Base-by-base conservation (phyloP, 1,139 yeast species). In the Ogataea hybrid region DNA sequence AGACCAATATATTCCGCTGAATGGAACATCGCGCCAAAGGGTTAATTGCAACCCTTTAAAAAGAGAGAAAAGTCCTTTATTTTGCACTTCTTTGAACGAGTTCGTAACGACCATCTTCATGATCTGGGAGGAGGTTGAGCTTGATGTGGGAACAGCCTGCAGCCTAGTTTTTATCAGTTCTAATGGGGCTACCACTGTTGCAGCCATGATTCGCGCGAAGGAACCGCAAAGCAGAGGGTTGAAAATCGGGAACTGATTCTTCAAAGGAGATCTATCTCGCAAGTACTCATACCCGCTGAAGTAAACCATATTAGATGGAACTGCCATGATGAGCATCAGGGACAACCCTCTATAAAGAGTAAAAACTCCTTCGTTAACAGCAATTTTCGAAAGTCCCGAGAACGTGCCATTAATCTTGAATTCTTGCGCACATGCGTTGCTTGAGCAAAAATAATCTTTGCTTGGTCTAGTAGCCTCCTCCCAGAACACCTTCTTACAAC, bases 21-120 rank as follows among this genome's bases (percentile, higher is more conserved):
- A 92, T 2, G 99, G 99, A 0, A 90, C 97, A 61, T 92, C 99
- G 63, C 99, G 73, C 96, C 96, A 90, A 18, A 92, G 70, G 0
- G 98, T 92, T 37, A 92, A 73, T 33, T 84, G 80, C 27, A 94
- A 68, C 0, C 99, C 99, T 43, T 83, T 81, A 72, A 89, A 92
- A 12, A 92, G 63, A 0, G 90, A 74, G 1, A 67, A 60, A 2
- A 77, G 47, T 0, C 97, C 96, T n/a, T 75, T 71, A 1, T 62
- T 54, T 31, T 65, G 63, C 2, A 88, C 69, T 57, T 83, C 80
- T 4, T 63, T 62, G 39, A 63, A 61, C 23, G 88, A 74, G 39
- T 89, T 95, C 12, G 61, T 62, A 23, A 84, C 44, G 33, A 84
- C 72, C 52, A 73, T 70, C 37, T 64, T 61, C 45, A 80, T 58